Evolutionary conservation across 495 filamentous ascomycete genomes (phyloP), one percentile per base, ranked within the genome.

Genomic region (Penicillium flavigenum): DNA sequence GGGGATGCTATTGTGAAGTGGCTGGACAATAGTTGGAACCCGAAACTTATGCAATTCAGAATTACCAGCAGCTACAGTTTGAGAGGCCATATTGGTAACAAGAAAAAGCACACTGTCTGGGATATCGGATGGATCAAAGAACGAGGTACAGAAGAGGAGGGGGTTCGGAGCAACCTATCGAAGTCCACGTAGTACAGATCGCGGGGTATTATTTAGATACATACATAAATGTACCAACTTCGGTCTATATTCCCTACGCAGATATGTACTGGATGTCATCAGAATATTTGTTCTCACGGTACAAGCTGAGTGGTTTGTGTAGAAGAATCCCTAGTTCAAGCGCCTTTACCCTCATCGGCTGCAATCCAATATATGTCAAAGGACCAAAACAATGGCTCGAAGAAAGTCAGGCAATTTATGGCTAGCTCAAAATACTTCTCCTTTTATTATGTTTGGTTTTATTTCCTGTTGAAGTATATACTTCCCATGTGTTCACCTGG

Each of bases 1-100:
- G 4, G 72, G 72, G 7, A 74, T 73, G 59, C 70, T 73, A 50
- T 76, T 74, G 44, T 76, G 72, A 3, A 74, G 67, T 32, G 70
- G 68, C 45, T 72, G 70, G 4, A 48, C 24, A 26, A 71, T 54
- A 9, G 60, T 42, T n/a, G 45, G 63, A 22, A 62, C 57, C 14
- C 47, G 59, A 17, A 69, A 64, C 4, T 59, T 47, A 57, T 72
- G 67, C 49, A 74, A 53, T 41, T 53, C 54, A 47, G 47, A 51
- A 16, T 59, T 29, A n/a, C 34, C 51, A 17, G 51, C 39, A 32
- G 29, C 29, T 42, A 5, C 29, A 3, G 17, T 11, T 12, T 29
- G 20, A 17, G 24, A 24, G 5, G 38, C 34, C 53, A 55, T 55
- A 5, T 19, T 44, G 36, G 2, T 19, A n/a, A 22, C 24, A 3